These are phyloP conservation scores for Haplosporangium gracile DNA, from an alignment of 192 early-diverging fungal species.

Conservation along the genomic window DNA sequence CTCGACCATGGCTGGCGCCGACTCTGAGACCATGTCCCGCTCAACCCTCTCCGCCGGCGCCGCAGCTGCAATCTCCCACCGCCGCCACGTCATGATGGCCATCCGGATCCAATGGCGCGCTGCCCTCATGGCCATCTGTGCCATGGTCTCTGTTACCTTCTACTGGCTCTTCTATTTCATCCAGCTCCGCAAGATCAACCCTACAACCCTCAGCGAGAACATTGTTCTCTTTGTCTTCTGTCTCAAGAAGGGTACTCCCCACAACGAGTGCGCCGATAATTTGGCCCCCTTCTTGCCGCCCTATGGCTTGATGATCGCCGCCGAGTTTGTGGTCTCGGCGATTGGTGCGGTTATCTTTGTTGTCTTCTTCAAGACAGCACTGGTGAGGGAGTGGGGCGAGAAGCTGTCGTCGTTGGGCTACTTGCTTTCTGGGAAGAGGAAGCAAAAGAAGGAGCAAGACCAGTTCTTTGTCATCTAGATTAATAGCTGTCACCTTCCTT, in stretches of 20 bases:
- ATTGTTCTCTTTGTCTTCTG: conserved; percentile 59
- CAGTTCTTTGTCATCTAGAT: conserved; percentile 66
- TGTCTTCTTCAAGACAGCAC: conserved; percentile 61
- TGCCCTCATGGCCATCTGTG: conserved; percentile 59
- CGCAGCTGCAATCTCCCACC: conserved; percentile 44
- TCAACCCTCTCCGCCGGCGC: conserved; percentile 45
- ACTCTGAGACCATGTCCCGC: conserved; percentile 56
- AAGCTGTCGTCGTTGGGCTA: conserved; percentile 57
- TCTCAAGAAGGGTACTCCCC: conserved; percentile 49
- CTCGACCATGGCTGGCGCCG: conserved; percentile 29
- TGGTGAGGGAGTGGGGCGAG: conserved; percentile 62
- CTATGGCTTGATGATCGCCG: conserved; percentile 61
- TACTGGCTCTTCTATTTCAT: conserved; percentile 71
- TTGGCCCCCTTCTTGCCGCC: conserved; percentile 58
- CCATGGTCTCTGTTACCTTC: conserved; percentile 59
- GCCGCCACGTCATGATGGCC: conserved; percentile 64
- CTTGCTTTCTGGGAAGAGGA: conserved; percentile 36
- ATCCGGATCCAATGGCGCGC: conserved; percentile 71
- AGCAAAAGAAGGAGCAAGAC: conserved; percentile 58
- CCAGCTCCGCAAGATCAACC: conserved; percentile 56
- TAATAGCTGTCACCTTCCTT: not conserved
- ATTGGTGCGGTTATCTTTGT: conserved; percentile 61
- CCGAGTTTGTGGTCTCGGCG: conserved; percentile 60
- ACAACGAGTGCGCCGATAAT: conserved; percentile 55
- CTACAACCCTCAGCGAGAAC: not conserved